phyloP scores from a whole-genome alignment of 2,329 filamentous ascomycete species.

The Graphilbum ipis-grandicollis region DNA sequence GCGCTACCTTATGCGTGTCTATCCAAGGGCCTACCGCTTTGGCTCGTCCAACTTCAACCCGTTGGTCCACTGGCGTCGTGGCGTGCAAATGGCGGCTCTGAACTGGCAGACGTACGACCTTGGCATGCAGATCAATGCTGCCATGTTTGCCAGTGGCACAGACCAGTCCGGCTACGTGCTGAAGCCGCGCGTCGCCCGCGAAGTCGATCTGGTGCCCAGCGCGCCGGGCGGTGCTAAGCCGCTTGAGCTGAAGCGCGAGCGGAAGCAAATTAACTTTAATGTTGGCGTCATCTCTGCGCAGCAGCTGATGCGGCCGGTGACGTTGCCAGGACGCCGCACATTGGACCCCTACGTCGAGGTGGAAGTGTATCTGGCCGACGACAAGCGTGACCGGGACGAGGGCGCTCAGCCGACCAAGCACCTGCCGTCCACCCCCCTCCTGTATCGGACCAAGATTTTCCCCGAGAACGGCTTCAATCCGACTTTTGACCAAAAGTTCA shows the following conservation, averaged over 20 bases:
- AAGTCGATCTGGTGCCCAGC: slow-evolving; percentile 43
- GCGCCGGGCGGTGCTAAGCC: slow-evolving; percentile 26
- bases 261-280: slow-evolving; percentile 68
- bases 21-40: slow-evolving; percentile 68
- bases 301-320: slow-evolving; percentile 69
- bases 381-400: slow-evolving; percentile 76
- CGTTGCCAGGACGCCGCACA: slow-evolving; percentile 33
- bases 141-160: slow-evolving; percentile 85
- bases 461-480: slow-evolving; percentile 90
- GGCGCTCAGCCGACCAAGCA: slow-evolving; percentile 42
- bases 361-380: slow-evolving; percentile 86
- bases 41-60: slow-evolving; percentile 91
- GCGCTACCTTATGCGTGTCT: slow-evolving; percentile 82
- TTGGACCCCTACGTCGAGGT: slow-evolving; percentile 92
- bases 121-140: slow-evolving; percentile 89
- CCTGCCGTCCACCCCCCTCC: slow-evolving; percentile 2
- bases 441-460: slow-evolving; percentile 60
- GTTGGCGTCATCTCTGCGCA: slow-evolving; percentile 89
- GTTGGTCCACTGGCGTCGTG: slow-evolving; percentile 80
- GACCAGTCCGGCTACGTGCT: slow-evolving; percentile 85
- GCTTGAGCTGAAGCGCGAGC: slow-evolving; percentile 48
- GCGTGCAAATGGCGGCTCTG: slow-evolving; percentile 92
- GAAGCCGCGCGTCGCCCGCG: slow-evolving; percentile 74
- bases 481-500: slow-evolving; percentile 63
- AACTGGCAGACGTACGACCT: slow-evolving; percentile 98